Evolutionary conservation across 495 filamentous ascomycete species (phyloP), one percentile per base, ranked within the genome.

Genomic region (Tuber brumale): DNA sequence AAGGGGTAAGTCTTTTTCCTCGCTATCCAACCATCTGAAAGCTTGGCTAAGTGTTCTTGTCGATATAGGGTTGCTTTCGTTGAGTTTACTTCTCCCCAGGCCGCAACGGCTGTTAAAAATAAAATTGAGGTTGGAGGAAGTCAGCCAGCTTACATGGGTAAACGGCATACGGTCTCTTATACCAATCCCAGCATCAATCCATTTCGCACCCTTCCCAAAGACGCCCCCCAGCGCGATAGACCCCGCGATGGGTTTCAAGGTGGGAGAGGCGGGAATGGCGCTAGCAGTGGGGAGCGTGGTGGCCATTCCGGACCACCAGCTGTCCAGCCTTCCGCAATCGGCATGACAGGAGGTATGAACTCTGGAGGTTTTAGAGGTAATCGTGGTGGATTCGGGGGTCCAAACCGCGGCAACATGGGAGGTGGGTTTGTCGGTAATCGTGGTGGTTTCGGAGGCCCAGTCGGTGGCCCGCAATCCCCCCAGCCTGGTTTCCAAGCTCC

Each of bases 131-230:
- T 85, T 18, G 85, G 89, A 74, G 84, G 84, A 57, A 87, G 89
- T 76, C 84, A 89, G 70, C 83, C 84, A 45, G 82, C 80, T 21
- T 83, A 83, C 69, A 85, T 84, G 79, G 85, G 85, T 27, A 94
- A 93, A 82, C 92, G 91, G 75, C 88, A 91, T 77, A 89, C 86
- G 2, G 91, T 92, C 73, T 89, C 88, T 76, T 98, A 93, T 85
- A 90, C 92, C 39, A 90, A 89, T 74, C 91, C 94, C 0, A 88
- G 89, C 42, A 86, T 86, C 72, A 98, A 98, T 80, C 95, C 95
- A 3, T 98, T 97, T 88, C 89, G 90, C 72, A 98, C 94, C 0
- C 86, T 97, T 35, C 94, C 94, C 16, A 98, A 98, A 85, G 94
- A 97, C 84, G 90, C 91, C 0, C 93, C 94, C 1, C 88, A 89